Conservation (phyloP, 192 early-diverging fungal species). For the Podila clonocystis region DNA sequence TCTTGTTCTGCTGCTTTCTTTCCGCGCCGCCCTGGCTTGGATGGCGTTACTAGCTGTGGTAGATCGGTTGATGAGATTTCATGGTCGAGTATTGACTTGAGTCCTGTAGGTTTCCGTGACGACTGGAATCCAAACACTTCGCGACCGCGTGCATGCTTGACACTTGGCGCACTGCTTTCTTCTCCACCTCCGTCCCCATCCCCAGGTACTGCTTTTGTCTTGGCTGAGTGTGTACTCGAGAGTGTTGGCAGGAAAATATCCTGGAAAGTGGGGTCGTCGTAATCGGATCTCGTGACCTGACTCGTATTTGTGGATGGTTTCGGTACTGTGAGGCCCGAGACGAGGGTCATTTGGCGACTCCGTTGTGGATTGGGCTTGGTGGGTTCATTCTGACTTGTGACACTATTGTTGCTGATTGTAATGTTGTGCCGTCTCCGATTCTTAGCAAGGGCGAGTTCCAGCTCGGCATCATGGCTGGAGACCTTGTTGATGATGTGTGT, state of each 20-base stretch:
- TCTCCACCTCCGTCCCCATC: background rate
- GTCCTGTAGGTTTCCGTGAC: constrained; percentile 16
- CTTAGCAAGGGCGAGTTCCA: constrained; percentile 47
- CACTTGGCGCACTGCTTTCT: background rate
- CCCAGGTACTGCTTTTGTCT: background rate
- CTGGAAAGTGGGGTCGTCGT: background rate
- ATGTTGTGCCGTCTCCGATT: constrained; percentile 4
- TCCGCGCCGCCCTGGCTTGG: background rate
- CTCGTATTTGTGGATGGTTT: too few relatives aligned
- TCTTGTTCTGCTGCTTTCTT: background rate
- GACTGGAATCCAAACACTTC: constrained; percentile 50
- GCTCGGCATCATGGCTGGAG: constrained; percentile 23
- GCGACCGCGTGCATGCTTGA: constrained; percentile 26
- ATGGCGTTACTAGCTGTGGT: background rate
- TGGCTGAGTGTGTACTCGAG: too few relatives aligned
- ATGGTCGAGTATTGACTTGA: constrained; percentile 37
- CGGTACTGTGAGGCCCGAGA: too few relatives aligned
- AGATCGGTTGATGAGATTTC: background rate
- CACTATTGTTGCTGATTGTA: background rate
- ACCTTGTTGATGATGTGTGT: constrained; percentile 53
- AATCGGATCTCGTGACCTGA: background rate
- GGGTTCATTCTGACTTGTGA: too few relatives aligned
- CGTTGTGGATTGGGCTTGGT: background rate
- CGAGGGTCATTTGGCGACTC: too few relatives aligned
- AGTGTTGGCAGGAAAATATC: too few relatives aligned